Evolutionary conservation across 1,284 basidiomycete genomes (phyloP).

Genomic region (Thecaphora frezii): DNA sequence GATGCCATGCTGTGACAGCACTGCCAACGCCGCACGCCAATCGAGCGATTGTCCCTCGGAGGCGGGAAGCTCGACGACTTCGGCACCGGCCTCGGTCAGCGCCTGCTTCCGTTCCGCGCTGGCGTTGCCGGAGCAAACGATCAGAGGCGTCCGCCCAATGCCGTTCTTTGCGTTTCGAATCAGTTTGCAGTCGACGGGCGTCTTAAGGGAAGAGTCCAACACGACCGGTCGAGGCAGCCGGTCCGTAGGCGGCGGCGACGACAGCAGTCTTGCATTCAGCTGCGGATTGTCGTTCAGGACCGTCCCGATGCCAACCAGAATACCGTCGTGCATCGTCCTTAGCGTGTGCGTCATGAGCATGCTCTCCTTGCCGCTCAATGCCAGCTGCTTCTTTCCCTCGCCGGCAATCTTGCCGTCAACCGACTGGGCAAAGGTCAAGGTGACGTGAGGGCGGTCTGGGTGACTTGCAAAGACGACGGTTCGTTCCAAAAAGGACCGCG

Average conservation of each 20-base stretch:
- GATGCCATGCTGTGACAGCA: constrained; percentile 62
- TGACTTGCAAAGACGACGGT: not conserved
- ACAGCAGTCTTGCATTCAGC: constrained; percentile 67
- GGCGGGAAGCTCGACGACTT: constrained; percentile 32
- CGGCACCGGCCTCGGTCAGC: constrained; percentile 61
- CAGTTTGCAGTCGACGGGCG: constrained; percentile 72
- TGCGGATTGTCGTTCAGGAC: constrained; percentile 89
- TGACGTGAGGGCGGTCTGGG: constrained; percentile 61
- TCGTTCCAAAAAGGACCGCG: not conserved
- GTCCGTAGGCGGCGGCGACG: constrained; percentile 24
- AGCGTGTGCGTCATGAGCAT: constrained; percentile 92
- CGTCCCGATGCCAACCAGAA: constrained; percentile 87
- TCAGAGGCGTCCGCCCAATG: constrained; percentile 72
- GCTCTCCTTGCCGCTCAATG: constrained; percentile 81
- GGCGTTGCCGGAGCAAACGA: constrained; percentile 64
- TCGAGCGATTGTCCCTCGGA: constrained; percentile 25
- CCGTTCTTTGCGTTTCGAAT: constrained; percentile 69
- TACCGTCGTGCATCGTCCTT: constrained; percentile 79
- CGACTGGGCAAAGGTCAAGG: constrained; percentile 92
- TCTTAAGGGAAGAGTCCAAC: constrained; percentile 74
- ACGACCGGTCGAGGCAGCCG: constrained; percentile 76
- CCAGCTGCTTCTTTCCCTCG: constrained; percentile 71
- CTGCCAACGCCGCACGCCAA: constrained; percentile 28
- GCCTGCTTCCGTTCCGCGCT: constrained; percentile 20
- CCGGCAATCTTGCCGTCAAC: constrained; percentile 91